Conservation (phyloP, 805 yeast genomes). For the Clavispora phyllophila region DNA sequence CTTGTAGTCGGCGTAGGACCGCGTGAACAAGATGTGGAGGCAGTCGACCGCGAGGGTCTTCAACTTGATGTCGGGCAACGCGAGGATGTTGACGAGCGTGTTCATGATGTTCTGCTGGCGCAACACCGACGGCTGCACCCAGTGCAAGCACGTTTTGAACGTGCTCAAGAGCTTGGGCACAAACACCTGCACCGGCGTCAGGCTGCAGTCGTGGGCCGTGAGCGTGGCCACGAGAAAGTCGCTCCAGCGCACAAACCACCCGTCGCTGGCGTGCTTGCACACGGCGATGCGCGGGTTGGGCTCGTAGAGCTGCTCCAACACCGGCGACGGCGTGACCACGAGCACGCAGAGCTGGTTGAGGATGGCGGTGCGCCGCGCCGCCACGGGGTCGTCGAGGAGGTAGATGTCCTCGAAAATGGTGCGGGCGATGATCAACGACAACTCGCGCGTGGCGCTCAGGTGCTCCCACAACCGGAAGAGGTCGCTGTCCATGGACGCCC, state of each 20-base stretch:
- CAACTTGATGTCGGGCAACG: conserved; percentile 57
- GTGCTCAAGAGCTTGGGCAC: conserved; percentile 71
- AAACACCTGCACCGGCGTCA: conserved; percentile 35
- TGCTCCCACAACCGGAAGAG: conserved; percentile 70
- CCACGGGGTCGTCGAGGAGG: conserved; percentile 85
- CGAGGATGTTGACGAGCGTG: conserved; percentile 55
- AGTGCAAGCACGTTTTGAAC: conserved; percentile 82
- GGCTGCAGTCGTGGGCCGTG: conserved; percentile 23
- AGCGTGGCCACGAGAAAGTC: conserved; percentile 31
- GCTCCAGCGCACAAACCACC: conserved; percentile 84
- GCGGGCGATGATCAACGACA: conserved; percentile 71
- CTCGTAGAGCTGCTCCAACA: conserved; percentile 60
- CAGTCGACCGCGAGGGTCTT: conserved; percentile 87
- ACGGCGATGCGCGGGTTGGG: conserved; percentile 55
- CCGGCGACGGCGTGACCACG: conserved; percentile 66
- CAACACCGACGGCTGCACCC: conserved; percentile 80
- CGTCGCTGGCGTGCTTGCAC: conserved; percentile 68
- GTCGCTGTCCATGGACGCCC: conserved; percentile 84
- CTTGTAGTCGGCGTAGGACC: conserved; percentile 57
- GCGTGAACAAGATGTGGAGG: conserved; percentile 79
- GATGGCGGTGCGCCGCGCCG: conserved; percentile 70
- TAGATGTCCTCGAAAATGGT: conserved; percentile 92
- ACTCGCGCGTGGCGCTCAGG: conserved; percentile 61
- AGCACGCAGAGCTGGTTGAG: conserved; percentile 81
- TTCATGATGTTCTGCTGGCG: conserved; percentile 60